A percentile compares a stretch with the other conserved stretches of the same genome.
Conservation (phyloP, 2,329 filamentous ascomycete genomes). For the Pseudogymnoascus sp. region DNA sequence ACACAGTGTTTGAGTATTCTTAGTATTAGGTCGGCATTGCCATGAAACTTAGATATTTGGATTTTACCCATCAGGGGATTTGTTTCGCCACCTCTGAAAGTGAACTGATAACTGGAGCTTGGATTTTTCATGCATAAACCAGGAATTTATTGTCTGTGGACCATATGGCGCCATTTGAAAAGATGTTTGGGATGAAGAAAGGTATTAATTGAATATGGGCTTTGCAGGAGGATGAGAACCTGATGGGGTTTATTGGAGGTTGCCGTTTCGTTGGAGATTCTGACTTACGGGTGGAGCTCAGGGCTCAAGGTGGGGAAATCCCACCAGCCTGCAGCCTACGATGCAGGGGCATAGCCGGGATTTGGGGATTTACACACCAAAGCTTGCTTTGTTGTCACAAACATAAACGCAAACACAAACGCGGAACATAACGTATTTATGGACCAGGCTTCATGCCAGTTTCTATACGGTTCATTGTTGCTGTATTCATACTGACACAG, state of each 20-base stretch:
- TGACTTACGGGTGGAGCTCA: neutral
- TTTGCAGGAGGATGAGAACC: no score
- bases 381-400: neutral
- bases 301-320: neutral
- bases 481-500: neutral
- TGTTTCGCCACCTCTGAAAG: no score
- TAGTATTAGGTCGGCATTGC: neutral
- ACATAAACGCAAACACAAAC: neutral
- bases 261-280: no score
- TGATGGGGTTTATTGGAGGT: no score
- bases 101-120: no score
- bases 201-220: no score
- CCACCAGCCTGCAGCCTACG: neutral
- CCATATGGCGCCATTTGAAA: no score
- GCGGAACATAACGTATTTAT: neutral
- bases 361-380: neutral
- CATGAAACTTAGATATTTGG: neutral
- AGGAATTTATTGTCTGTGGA: no score
- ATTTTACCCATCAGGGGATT: neutral
- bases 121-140: no score
- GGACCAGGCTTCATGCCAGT: neutral
- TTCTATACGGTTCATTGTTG: neutral
- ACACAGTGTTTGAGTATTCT: neutral
- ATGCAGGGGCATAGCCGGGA: neutral
- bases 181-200: no score